These are phyloP conservation scores for Marvania coccoides DNA, from an alignment of 139 green algal species.

Conservation along the genomic window DNA sequence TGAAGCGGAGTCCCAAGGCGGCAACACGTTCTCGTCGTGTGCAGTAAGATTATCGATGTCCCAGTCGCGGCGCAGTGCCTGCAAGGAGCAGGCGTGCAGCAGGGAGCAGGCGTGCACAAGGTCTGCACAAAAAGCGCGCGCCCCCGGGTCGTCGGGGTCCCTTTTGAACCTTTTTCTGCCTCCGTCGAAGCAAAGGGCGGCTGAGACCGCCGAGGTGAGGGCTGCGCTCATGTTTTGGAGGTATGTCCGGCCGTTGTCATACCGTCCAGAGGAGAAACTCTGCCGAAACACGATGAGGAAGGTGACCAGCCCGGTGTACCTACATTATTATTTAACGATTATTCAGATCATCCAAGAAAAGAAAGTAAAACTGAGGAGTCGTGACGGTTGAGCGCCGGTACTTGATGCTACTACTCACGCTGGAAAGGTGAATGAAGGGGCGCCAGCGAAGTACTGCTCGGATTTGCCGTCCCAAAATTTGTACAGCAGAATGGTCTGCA, in stretches of 20 bases:
- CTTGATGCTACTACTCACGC: too few relatives aligned
- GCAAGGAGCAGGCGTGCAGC: constrained; percentile 38
- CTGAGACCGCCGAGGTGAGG: neutral
- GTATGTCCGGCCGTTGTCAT: constrained; percentile 23
- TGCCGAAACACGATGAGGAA: constrained; percentile 34
- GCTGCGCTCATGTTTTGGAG: constrained; percentile 6
- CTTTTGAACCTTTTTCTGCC: neutral
- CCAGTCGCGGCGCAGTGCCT: constrained; percentile 42
- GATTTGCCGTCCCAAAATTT: neutral
- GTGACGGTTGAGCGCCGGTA: too few relatives aligned
- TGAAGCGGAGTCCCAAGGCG: neutral
- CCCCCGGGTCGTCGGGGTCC: neutral
- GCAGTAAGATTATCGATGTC: constrained; percentile 29
- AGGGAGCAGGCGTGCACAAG: constrained; percentile 27
- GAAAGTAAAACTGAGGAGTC: too few relatives aligned
- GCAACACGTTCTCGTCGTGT: constrained; percentile 11
- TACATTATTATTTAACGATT: too few relatives aligned
- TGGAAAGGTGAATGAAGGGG: constrained; percentile 8
- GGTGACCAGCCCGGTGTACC: constrained; percentile 15
- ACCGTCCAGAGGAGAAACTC: constrained; percentile 14
- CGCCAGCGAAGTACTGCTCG: neutral
- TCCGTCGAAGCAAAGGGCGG: constrained; percentile 21
- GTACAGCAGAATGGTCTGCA: constrained; percentile 17
- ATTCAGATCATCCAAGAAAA: too few relatives aligned
- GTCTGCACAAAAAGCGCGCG: constrained; percentile 6